Base-by-base conservation (phyloP, 371 early-diverging fungal species). In the Cokeromyces recurvatus region DNA sequence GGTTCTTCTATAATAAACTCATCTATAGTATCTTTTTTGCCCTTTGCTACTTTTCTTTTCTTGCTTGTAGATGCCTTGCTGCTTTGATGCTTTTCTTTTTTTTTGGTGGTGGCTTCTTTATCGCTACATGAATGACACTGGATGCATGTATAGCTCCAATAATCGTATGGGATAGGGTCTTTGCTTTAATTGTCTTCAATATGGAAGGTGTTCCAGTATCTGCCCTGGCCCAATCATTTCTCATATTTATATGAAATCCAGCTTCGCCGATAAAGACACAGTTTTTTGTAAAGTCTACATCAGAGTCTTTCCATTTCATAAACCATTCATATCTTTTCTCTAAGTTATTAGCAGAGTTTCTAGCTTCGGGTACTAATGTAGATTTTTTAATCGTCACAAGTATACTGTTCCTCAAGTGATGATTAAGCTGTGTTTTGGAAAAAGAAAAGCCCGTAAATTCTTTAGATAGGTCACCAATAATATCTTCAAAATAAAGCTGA, bases 41-140 rank as follows among this genome's bases (percentile, higher is more conserved):
- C 46, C 43, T 51, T 52, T 37, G 44, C 41, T 39, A 50, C 29
- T 43, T 43, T 43, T 50, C 51, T 43, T 37, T n/a, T n/a, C n/a
- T n/a, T n/a, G n/a, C n/a, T n/a, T n/a, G n/a, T n/a, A n/a, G n/a
- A n/a, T n/a, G n/a, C 29, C 38, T 29, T 46, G 5, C 25, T 14
- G 25, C 39, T 31, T 47, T 19, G 38, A 38, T 38, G 48, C 48
- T 27, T 54, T 46, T 43, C 34, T 52, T 21, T 34, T 45, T 45
- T 29, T 32, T 52, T 31, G 32, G 32, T 21, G 38, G 32, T 16
- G 52, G 34, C 32, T 44, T 44, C 34, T 39, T 52, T 32, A 38
- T 38, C 9, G 14, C 32, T 8, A 52, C 38, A 52, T 45, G 40
- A 40, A 45, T 44, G 23, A 45, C 32, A 31, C 38, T 45, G 45